Conservation (phyloP, 208 protist genomes). For the Trypanosoma mega region DNA sequence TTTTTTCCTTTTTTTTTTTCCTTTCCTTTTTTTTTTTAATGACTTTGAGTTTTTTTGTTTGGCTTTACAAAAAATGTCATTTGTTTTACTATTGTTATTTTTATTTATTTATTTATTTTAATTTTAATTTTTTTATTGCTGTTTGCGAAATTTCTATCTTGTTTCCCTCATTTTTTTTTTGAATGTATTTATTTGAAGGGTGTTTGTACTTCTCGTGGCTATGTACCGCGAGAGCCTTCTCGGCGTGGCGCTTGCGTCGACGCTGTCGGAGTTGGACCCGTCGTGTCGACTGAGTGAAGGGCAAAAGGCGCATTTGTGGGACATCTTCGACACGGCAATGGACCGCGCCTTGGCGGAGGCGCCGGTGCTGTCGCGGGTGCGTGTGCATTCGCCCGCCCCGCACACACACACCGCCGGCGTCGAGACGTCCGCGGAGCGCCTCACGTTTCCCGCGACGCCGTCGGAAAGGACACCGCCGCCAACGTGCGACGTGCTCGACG, state of each 20-base stretch:
- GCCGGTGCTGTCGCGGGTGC: constrained; percentile 51
- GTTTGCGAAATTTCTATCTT: background rate
- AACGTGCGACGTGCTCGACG: constrained; percentile 22
- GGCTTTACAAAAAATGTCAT: background rate
- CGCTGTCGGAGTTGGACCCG: constrained; percentile 57
- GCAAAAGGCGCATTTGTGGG: constrained; percentile 76
- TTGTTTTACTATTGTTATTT: constrained; percentile 10
- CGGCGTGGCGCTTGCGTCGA: constrained; percentile 61
- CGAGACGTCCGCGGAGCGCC: background rate
- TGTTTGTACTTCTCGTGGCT: background rate
- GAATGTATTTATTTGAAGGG: background rate
- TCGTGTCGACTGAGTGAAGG: constrained; percentile 45
- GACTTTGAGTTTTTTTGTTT: background rate
- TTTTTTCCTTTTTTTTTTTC: too few relatives aligned
- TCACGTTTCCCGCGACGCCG: background rate
- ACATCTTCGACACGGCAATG: constrained; percentile 79
- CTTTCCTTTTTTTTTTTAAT: too few relatives aligned
- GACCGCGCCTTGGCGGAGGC: constrained; percentile 55
- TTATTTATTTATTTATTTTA: background rate
- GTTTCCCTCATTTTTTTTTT: constrained; percentile 11
- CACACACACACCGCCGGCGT: background rate
- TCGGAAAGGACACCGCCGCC: background rate
- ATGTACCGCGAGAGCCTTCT: constrained; percentile 84
- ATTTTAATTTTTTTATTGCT: constrained; percentile 7
- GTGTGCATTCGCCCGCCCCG: constrained; percentile 43